Evolutionary conservation across 1,284 basidiomycete species (phyloP), one percentile per base, ranked within the genome.

Genomic region (Ceratobasidium sp.): DNA sequence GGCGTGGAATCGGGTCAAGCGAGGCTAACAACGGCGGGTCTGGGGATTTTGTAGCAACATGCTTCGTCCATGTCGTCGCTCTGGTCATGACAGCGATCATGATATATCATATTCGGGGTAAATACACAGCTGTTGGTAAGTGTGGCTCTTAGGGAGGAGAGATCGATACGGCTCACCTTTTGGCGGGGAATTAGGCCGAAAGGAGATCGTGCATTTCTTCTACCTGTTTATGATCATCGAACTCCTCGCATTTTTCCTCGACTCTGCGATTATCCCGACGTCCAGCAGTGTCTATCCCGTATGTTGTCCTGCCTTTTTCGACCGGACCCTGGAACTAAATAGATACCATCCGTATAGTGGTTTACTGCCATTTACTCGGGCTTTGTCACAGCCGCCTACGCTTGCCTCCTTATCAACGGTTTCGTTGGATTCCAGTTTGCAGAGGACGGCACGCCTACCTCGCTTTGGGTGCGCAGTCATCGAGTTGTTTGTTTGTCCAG

Each of bases 371-470:
- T 95, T 44, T 98, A 99, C 84, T 94, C 96, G 9, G 97, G 96
- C 38, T 87, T 98, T 26, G 89, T 98, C 17, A 94, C 93, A 38
- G 92, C 95, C 13, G 90, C 94, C 13, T 99, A 96, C 84, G 94
- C 93, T 85, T 97, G 96, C 85, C 87, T 99, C 64, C 89, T 99
- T 81, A 91, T 99, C 84, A 99, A 99, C 82, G 98, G 96, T 7
- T 99, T 99, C 83, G 96, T 99, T 71, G 97, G 97, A 0, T 99
- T 99, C 89, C 97, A 99, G 86, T 97, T 99, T 83, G 95, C 96
- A 78, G 98, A 99, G 86, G 97, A 99, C 83, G 98, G 97, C 42
- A 99, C 97, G 17, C 96, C 97, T 0, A 87, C 96, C 80, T 97
- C 95, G 59, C 91, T 99, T 81, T 99, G 97, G 97, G 96, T 96